These are phyloP conservation scores for Lentinula boryana DNA, from an alignment of 768 basidiomycete species.

Conservation along the genomic window DNA sequence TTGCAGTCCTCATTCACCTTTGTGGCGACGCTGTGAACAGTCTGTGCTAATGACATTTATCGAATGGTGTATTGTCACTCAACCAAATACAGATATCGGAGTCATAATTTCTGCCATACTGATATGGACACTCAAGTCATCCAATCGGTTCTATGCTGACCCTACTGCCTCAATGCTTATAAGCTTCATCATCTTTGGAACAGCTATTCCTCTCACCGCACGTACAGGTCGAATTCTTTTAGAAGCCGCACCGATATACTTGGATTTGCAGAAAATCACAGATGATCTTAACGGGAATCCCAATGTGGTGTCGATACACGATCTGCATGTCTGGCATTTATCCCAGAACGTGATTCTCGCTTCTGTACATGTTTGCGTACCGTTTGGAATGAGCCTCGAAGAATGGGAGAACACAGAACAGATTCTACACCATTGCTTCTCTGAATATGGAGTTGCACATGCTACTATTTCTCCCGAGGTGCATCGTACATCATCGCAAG, in stretches of 20 bases:
- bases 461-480: constrained; percentile 52
- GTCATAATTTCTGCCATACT: constrained; percentile 47
- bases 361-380: constrained; percentile 47
- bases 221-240: constrained; percentile 45
- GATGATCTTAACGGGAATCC: constrained; percentile 42
- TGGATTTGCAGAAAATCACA: constrained; percentile 43
- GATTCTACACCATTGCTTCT: constrained; percentile 43
- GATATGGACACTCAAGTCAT: constrained; percentile 40
- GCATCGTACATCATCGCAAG: constrained; percentile 13
- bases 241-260: constrained; percentile 44
- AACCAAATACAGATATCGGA: constrained; percentile 34
- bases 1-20: constrained; percentile 46
- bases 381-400: constrained; percentile 38
- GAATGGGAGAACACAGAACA: constrained; percentile 47
- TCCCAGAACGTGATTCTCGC: constrained; percentile 50
- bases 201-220: constrained; percentile 44
- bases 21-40: constrained; percentile 51
- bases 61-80: background rate
- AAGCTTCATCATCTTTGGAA: constrained; percentile 45
- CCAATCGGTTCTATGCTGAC: constrained; percentile 46
- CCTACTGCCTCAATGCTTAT: constrained; percentile 46
- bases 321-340: constrained; percentile 51
- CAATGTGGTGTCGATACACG: constrained; percentile 41
- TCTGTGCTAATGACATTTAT: constrained; percentile 15
- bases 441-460: constrained; percentile 47